Evolutionary conservation across 305 asterid genomes (phyloP), one percentile per base, ranked within the genome.

Genomic region (Lippia alba): DNA sequence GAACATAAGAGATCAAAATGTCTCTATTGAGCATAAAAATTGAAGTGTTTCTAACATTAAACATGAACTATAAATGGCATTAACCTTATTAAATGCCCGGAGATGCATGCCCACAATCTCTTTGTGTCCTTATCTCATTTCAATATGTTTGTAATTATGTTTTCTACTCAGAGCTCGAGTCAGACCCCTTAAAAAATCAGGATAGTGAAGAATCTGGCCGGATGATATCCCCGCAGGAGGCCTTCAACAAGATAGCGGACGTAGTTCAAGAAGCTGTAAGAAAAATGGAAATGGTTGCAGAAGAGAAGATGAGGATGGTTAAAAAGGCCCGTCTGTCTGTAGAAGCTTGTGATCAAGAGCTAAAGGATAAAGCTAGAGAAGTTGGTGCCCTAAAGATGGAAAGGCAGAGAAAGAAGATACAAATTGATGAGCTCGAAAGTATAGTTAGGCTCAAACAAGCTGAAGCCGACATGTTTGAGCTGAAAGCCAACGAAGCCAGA

Each of bases 251-350:
- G 79, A 90, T 90, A 72, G 94, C 92, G 5, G 89, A 86, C 33
- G 95, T 90, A 53, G 96, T 90, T 17, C 96, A 90, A 64, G 96
- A 88, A 77, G 92, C 96, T 57, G 89, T 88, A 60, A 78, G 75
- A 77, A 90, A 90, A 74, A 90, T 90, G 96, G 95, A 90, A 76
- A 71, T 79, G 32, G 96, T 88, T 5, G 84, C 91, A 2, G 96
- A 88, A 57, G 96, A 90, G 67, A 90, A 86, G 78, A 71, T 84
- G 84, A 81, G 92, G 64, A 72, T 81, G 88, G 88, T 90, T 1
- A 90, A 90, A 80, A 88, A 88, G 75, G 92, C 92, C 48, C 88
- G 91, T 10, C 40, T 80, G 24, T 86, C 92, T 24, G 82, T 83
- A 15, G 91, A 85, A 1, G 88, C 85, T 30, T 85, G 90, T 50